Evolutionary conservation across 148 eudicot species (phyloP).

Genomic region (Camellia granthamiana): DNA sequence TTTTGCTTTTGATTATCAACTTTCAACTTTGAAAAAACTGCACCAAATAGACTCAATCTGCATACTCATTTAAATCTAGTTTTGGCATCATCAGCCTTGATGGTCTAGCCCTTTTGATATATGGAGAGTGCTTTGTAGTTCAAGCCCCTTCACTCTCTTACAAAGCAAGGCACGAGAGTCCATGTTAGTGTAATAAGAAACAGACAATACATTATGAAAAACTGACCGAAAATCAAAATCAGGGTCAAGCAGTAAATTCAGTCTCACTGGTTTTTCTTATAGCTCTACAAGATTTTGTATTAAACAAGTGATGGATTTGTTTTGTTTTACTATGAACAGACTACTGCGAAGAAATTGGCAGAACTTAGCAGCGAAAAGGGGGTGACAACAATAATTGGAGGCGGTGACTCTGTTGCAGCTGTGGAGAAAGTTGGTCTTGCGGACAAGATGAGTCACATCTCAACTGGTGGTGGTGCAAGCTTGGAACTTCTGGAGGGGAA

Average conservation of each 20-base stretch:
- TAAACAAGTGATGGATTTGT: not conserved
- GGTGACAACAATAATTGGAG: conserved; percentile 88
- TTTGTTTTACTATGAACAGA: conserved; percentile 31
- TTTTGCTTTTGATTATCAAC: too few relatives aligned
- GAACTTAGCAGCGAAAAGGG: conserved; percentile 72
- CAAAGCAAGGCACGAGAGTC: too few relatives aligned
- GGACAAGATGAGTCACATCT: conserved; percentile 95
- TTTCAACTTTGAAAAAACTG: too few relatives aligned
- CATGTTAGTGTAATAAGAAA: too few relatives aligned
- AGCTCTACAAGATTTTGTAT: too few relatives aligned
- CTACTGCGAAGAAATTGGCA: conserved; percentile 78
- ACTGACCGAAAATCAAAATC: too few relatives aligned
- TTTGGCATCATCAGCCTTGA: too few relatives aligned
- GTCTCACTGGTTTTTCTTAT: too few relatives aligned
- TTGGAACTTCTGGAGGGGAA: conserved; percentile 95
- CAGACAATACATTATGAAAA: too few relatives aligned
- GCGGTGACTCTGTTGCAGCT: conserved; percentile 91
- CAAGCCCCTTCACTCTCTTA: not conserved
- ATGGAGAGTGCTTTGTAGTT: not conserved
- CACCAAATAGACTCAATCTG: too few relatives aligned
- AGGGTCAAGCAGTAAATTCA: too few relatives aligned
- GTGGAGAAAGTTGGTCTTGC: conserved; percentile 93
- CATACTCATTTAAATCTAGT: too few relatives aligned
- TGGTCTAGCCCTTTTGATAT: not conserved
- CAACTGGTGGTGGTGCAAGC: conserved; percentile 97